Percentiles rank a stretch among this genome's conserved stretches.
phyloP scores from a whole-genome alignment of 768 basidiomycete species.

The Inosperma sp. region DNA sequence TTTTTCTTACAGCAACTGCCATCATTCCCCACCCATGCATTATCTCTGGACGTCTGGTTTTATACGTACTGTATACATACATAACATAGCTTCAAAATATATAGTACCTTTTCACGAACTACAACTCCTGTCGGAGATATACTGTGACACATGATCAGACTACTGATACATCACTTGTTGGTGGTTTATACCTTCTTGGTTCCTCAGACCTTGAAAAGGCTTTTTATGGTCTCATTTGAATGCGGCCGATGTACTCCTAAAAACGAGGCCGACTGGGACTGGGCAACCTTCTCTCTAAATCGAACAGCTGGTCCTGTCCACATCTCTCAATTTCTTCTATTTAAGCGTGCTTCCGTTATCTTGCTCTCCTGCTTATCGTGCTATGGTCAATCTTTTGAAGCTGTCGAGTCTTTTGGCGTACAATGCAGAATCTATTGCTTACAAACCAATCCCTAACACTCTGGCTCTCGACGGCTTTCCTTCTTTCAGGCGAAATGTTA shows the following conservation, averaged over 20 bases:
- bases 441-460: conserved; percentile 17
- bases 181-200: too few relatives aligned
- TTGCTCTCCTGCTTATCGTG: background rate
- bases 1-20: conserved; percentile 32
- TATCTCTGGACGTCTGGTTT: conserved; percentile 12
- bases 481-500: background rate
- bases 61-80: conserved; percentile 22
- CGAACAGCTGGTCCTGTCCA: background rate
- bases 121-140: too few relatives aligned
- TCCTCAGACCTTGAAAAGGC: too few relatives aligned
- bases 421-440: conserved; percentile 18
- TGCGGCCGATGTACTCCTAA: conserved; percentile 1
- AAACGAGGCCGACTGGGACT: background rate
- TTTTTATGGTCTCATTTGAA: background rate
- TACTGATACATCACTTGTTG: too few relatives aligned
- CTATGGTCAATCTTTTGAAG: conserved; percentile 18
- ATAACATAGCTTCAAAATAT: conserved; percentile 22
- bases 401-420: conserved; percentile 17
- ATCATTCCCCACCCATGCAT: conserved; percentile 35
- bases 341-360: background rate
- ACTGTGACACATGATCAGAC: too few relatives aligned
- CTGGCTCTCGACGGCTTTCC: background rate
- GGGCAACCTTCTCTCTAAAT: background rate
- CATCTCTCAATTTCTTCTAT: background rate
- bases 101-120: conserved; percentile 1